Evolutionary conservation across 805 yeast species (phyloP).

Genomic region (Candida pini): DNA sequence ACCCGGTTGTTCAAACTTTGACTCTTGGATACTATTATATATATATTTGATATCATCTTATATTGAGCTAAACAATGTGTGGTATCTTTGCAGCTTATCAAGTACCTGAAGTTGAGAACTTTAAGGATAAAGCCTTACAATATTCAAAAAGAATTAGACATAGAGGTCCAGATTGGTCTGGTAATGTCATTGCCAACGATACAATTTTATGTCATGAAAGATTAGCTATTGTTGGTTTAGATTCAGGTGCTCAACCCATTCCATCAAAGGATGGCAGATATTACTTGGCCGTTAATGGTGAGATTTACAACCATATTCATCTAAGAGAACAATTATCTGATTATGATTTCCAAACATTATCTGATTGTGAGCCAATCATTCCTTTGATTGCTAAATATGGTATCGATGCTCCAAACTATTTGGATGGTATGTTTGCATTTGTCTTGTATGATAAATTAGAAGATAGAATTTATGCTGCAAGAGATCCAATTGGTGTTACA

Average conservation of each 20-base stretch:
- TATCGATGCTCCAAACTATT: conserved; percentile 81
- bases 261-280: conserved; percentile 69
- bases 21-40: no score
- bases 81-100: conserved; percentile 93
- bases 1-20: no score
- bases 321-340: conserved; percentile 70
- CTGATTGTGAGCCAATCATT: conserved; percentile 97
- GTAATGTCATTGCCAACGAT: conserved; percentile 71
- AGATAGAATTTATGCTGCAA: conserved; percentile 91
- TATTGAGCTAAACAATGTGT: conserved; percentile 72
- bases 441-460: conserved; percentile 77
- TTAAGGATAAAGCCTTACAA: conserved; percentile 85
- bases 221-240: conserved; percentile 94
- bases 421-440: conserved; percentile 99
- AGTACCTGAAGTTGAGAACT: conserved; percentile 72
- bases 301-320: conserved; percentile 93
- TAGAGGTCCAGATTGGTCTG: conserved; percentile 99
- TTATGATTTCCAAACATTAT: conserved; percentile 76
- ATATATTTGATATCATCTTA: no score
- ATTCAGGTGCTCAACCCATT: conserved; percentile 98
- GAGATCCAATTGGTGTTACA: conserved; percentile 98
- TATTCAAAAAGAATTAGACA: conserved; percentile 92
- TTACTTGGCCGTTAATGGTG: conserved; percentile 90
- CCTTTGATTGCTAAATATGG: conserved; percentile 87
- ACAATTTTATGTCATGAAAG: conserved; percentile 93